phyloP scores from a whole-genome alignment of 768 basidiomycete genomes.

The Psilocybe azurescens region DNA sequence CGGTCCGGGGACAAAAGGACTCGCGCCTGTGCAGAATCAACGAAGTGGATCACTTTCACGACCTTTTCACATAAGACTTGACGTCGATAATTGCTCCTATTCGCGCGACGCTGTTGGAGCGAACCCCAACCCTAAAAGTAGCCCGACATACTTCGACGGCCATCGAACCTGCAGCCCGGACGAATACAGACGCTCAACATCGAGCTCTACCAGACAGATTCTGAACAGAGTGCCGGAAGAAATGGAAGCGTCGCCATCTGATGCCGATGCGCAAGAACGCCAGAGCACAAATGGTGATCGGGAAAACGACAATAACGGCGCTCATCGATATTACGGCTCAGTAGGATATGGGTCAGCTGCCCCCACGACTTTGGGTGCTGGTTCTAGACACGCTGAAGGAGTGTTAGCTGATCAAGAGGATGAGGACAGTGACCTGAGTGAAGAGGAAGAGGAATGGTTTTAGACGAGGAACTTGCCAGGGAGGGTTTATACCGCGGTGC shows the following conservation, averaged over 20 bases:
- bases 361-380: constrained; percentile 1
- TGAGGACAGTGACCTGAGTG: constrained; percentile 26
- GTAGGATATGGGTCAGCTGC: constrained; percentile 9
- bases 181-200: constrained; percentile 21
- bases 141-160: background rate
- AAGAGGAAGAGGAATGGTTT: constrained; percentile 41
- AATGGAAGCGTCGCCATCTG: constrained; percentile 19
- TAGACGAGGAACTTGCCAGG: constrained; percentile 37
- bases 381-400: constrained; percentile 6
- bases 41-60: background rate
- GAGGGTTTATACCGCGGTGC: constrained; percentile 39
- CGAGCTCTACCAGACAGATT: constrained; percentile 16
- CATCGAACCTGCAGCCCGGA: constrained; percentile 24
- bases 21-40: background rate
- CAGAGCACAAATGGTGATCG: background rate
- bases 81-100: constrained; percentile 8
- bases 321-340: constrained; percentile 24
- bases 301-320: background rate
- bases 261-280: background rate
- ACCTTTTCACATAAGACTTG: constrained; percentile 2
- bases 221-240: constrained; percentile 31
- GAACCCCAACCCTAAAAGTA: background rate
- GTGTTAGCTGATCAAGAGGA: constrained; percentile 17
- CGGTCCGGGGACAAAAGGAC: background rate
- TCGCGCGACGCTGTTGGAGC: constrained; percentile 6